A percentile compares a stretch with the other conserved stretches of the same genome.
phyloP scores from a whole-genome alignment of 2,329 filamentous ascomycete genomes.

The Chaetoscypha palmicola region DNA sequence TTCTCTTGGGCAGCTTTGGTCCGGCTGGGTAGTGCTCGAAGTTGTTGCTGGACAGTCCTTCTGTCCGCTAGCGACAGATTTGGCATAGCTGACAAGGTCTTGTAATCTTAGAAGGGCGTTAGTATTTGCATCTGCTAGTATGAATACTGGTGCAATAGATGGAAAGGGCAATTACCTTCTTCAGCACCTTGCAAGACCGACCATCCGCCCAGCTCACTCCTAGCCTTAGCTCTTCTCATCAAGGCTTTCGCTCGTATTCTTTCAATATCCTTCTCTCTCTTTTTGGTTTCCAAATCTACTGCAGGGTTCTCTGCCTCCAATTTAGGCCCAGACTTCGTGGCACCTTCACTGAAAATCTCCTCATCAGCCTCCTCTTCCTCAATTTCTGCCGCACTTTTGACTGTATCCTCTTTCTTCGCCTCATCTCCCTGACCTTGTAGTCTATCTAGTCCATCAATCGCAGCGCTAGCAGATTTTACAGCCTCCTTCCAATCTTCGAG shows the following conservation, averaged over 20 bases:
- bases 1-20: conserved; percentile 74
- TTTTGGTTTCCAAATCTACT: conserved; percentile 26
- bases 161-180: conserved; percentile 35
- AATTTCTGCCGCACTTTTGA: conserved; percentile 28
- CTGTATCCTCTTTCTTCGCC: conserved; percentile 30
- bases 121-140: too few species aligned
- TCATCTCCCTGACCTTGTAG: conserved; percentile 35
- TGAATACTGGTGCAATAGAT: not conserved
- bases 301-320: conserved; percentile 25
- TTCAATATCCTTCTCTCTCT: conserved; percentile 54
- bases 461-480: conserved; percentile 63
- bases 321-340: conserved; percentile 36
- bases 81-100: conserved; percentile 49
- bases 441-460: conserved; percentile 65
- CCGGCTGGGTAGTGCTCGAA: conserved; percentile 57
- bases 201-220: conserved; percentile 69
- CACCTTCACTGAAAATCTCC: conserved; percentile 54
- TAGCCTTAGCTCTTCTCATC: conserved; percentile 41
- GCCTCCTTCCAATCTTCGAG: conserved; percentile 80
- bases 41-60: conserved; percentile 59
- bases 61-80: conserved; percentile 60
- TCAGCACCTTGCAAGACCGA: conserved; percentile 68
- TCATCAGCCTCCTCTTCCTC: conserved; percentile 45
- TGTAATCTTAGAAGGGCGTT: conserved; percentile 57
- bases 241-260: conserved; percentile 79